Percentiles rank a stretch among this genome's conserved stretches.
These are phyloP conservation scores for Ustilago trichophora DNA, from an alignment of 1,284 basidiomycete genomes.

Conservation along the genomic window DNA sequence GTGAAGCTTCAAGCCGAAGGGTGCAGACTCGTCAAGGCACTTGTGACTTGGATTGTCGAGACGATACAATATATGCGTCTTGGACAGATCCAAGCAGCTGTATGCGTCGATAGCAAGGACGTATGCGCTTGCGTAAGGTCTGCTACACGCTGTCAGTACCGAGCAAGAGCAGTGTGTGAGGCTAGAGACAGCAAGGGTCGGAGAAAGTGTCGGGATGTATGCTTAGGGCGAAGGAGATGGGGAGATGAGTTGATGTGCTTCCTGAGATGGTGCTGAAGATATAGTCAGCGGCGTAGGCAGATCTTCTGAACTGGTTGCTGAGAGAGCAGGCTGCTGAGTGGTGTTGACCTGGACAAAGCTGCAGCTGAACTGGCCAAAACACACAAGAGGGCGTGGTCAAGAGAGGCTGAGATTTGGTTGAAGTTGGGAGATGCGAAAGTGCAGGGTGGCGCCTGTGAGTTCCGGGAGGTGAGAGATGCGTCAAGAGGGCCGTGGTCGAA, in stretches of 20 bases:
- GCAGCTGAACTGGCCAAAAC: too few relatives aligned
- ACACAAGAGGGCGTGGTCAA: too few relatives aligned
- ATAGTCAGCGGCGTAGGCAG: constrained; percentile 2
- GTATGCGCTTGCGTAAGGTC: constrained; percentile 7
- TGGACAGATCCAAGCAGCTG: not conserved
- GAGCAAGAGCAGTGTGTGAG: not conserved
- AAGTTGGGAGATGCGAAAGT: too few relatives aligned
- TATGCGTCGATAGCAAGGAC: constrained; percentile 8
- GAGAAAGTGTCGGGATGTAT: not conserved
- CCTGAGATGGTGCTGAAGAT: constrained; percentile 1
- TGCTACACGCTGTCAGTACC: not conserved
- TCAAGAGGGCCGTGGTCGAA: constrained; percentile 3
- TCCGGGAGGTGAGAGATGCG: not conserved
- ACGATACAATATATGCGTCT: constrained; percentile 9
- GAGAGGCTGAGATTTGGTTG: too few relatives aligned
- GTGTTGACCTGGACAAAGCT: too few relatives aligned
- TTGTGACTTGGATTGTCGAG: too few relatives aligned
- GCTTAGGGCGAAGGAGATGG: not conserved
- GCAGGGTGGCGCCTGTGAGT: not conserved
- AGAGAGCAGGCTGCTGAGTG: not conserved
- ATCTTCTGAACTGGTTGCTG: not conserved
- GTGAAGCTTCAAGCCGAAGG: too few relatives aligned
- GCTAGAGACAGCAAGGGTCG: not conserved
- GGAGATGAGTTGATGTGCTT: not conserved
- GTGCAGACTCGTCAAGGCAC: too few relatives aligned